Evolutionary conservation across 2,329 filamentous ascomycete species (phyloP).

Genomic region (Dothideomycetes sp.): DNA sequence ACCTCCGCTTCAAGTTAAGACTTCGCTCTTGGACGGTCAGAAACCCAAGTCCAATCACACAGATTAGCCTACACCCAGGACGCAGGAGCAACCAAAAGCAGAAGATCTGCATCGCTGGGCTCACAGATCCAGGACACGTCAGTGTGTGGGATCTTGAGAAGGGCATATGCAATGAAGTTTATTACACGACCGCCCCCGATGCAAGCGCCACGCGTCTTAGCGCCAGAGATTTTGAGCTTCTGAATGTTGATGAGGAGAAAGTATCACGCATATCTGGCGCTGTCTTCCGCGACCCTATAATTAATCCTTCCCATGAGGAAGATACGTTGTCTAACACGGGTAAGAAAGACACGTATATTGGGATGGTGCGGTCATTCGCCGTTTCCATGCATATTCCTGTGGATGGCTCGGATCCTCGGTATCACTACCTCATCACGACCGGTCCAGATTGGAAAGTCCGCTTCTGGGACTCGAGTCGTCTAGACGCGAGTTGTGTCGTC

Average conservation of each 20-base stretch:
- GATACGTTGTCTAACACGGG: conserved; percentile 3
- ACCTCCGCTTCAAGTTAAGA: conserved; percentile 83
- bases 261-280: conserved; percentile 59
- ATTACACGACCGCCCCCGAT: conserved; percentile 53
- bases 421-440: conserved; percentile 76
- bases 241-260: conserved; percentile 82
- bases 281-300: conserved; percentile 25
- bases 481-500: conserved; percentile 69
- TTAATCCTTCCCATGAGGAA: not conserved
- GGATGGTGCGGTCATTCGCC: conserved; percentile 64
- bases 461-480: conserved; percentile 79
- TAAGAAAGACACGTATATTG: conserved; percentile 15
- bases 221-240: conserved; percentile 63
- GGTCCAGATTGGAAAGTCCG: conserved; percentile 84
- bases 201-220: conserved; percentile 15
- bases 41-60: conserved; percentile 67
- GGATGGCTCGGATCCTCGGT: conserved; percentile 58
- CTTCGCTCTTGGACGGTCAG: conserved; percentile 82
- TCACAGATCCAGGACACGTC: conserved; percentile 77
- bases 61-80: conserved; percentile 63
- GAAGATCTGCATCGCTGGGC: conserved; percentile 82
- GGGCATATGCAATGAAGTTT: conserved; percentile 77
- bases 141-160: conserved; percentile 95
- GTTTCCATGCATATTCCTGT: conserved; percentile 61
- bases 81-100: conserved; percentile 49